Base-by-base conservation (phyloP, 805 yeast species). In the Dipodascus geniculatus region DNA sequence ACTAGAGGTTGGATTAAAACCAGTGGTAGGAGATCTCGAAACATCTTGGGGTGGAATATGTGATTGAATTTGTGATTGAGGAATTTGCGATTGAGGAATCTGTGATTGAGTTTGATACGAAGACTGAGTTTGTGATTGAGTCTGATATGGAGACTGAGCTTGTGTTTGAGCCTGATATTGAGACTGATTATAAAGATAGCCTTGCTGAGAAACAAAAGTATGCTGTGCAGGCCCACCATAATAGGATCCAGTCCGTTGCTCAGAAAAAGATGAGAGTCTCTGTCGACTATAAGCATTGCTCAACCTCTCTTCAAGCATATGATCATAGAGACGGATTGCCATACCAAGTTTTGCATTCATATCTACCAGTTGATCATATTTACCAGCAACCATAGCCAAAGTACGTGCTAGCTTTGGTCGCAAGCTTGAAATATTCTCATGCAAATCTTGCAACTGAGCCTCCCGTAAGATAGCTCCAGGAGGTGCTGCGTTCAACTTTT, bases 291-390 rank as follows among this genome's bases (percentile, higher is more conserved):
- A 61, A 58, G 78, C 66, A 55, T 69, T 64, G 61, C 73, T 65
- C 57, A 75, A 66, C 64, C 82, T 67, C 24, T 73, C 69, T 55
- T 89, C 95, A 55, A 88, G 71, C 51, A 85, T 74, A 56, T 77
- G 78, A 65, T 88, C 95, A 61, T 88, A 89, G n/a, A 84, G 71
- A 56, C 84, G 76, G 63, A 82, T 78, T 31, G 87, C 82, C 3
- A 88, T 82, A 53, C 85, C 82, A 53, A 89, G 76, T 61, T 89
- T 87, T 50, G 84, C 78, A 68, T 85, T 87, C 79, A 86, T 73
- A 50, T 85, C 87, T 57, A 85, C 76, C 57, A 82, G 76, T 20
- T 69, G 66, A 51, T 87, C 91, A 61, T 87, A 79, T 58, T 78
- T 82, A 38, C 76, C 75, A 31, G 77, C 74, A 1, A 87, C 73